Base-by-base conservation (phyloP, 2,329 filamentous ascomycete genomes). In the Talaromyces sp. region DNA sequence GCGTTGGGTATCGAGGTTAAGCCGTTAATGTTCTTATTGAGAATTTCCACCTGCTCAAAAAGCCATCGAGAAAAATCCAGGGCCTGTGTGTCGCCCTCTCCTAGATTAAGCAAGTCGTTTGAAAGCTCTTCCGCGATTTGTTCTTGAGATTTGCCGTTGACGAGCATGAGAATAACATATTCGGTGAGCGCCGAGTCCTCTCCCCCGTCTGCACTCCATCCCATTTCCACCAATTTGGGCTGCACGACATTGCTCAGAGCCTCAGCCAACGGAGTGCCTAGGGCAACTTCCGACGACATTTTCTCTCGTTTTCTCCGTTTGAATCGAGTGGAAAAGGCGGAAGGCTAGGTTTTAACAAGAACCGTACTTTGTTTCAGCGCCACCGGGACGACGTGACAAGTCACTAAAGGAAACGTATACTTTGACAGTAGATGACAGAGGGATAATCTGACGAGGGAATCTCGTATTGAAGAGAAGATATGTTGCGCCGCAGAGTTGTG, bases 141-240 rank as follows among this genome's bases (percentile, higher is more conserved):
- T 56, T 93, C 87, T 73, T 96, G 89, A 4, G 89, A 92, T 77
- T 96, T 97, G 69, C 93, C 91, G 77, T 97, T 98, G 64, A 91
- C 91, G 32, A 99, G 85, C 93, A 98, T 97, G 64, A 98, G 86
- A 62, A 98, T 89, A 67, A 99, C 95, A 78, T 98, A 99, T 78
- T 99, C 95, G 62, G 92, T 89, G 62, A 99, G 85, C 41, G 91
- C 90, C 26, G 88, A 88, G 75, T 93, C 91, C 70, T 86, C 85
- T 68, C 91, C 89, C 63, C 88, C 89, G 67, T 89, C 89, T 31
- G 89, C 87, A 64, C 87, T 92, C 93, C 95, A 98, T 69, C 93
- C 93, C 66, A 93, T 88, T 77, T 99, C 93, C 62, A 91, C 86
- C 61, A 99, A 82, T 80, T 98, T 98, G 32, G 91, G 89, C 77